Percentiles rank a stretch among this genome's conserved stretches.
phyloP scores from a whole-genome alignment of 441 rosid genomes.

The Bocquillonia castaneifolia region DNA sequence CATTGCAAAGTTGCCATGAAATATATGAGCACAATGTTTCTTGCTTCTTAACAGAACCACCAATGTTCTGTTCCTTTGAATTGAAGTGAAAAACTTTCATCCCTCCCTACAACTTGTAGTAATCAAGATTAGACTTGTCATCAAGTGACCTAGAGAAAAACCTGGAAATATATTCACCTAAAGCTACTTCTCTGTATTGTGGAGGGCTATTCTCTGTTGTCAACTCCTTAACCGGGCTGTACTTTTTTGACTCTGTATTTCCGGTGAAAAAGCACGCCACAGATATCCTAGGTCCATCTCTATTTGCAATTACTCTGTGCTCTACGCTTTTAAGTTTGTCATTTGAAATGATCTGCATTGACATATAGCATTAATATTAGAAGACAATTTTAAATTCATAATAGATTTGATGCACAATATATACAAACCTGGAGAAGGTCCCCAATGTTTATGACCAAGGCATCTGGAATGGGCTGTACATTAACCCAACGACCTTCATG shows the following conservation, averaged over 20 bases:
- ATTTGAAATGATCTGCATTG: conserved; percentile 24
- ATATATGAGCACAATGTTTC: no score
- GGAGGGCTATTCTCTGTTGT: conserved; percentile 28
- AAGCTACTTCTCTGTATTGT: not conserved
- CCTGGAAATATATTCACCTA: conserved; percentile 22
- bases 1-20: no score
- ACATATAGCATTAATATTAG: not conserved
- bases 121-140: conserved; percentile 15
- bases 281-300: conserved; percentile 26
- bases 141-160: conserved; percentile 18
- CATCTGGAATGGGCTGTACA: not conserved
- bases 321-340: conserved; percentile 28
- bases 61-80: no score
- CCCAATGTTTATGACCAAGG: conserved; percentile 11
- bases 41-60: no score
- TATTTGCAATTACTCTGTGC: conserved; percentile 26
- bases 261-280: conserved; percentile 21
- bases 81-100: no score
- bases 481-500: conserved; percentile 23
- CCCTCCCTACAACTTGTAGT: no score
- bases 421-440: conserved; percentile 8
- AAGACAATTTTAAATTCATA: no score
- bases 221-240: conserved; percentile 28
- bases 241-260: no score
- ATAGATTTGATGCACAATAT: no score